Evolutionary conservation across 1,284 basidiomycete species (phyloP), one percentile per base, ranked within the genome.

Genomic region (Malassezia cuniculi): DNA sequence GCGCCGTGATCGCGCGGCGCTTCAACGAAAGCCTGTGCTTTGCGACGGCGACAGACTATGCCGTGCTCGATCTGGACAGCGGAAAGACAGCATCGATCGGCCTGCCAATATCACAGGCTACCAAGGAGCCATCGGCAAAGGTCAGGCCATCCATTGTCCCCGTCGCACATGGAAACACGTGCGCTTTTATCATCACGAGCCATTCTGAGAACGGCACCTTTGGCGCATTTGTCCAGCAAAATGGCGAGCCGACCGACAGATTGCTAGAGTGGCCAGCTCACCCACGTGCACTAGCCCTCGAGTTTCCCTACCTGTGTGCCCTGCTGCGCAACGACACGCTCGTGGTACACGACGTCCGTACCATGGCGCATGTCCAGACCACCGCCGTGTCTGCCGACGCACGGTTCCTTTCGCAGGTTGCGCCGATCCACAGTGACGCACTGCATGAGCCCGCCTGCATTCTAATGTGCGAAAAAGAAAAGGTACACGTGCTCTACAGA

Each of bases 191-290:
- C 4, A 50, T 66, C 48, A 66, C 62, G 1, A 56, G 55, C 20
- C 60, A 66, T 44, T 54, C 54, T 10, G 50, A 54, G 14, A 34
- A 45, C 16, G 45, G 51, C 34, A 62, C 62, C 5, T 42, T 66
- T 5, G 62, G 62, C 11, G 62, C 61, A 6, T 64, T 66, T 34
- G 45, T 66, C 34, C 55, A 41, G 16, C 31, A 50, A 3, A 50
- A 58, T 5, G 62, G 62, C 26, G 62, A 64, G 43, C 60, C 60
- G 2, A 52, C 53, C 4, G 54, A 57, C 4, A 57, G 52, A 36
- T 42, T 66, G n/a, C 34, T 66, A 19, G 62, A 66, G 36, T 66
- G 60, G 60, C 55, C 55, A 8, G 54, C 52, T 5, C 62, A 66
- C 48, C 62, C 62, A 8, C 50, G 63, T 9, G 50, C 57, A 4